Base-by-base conservation (phyloP, 805 yeast genomes). In the Jamesozyma spencerorum region DNA sequence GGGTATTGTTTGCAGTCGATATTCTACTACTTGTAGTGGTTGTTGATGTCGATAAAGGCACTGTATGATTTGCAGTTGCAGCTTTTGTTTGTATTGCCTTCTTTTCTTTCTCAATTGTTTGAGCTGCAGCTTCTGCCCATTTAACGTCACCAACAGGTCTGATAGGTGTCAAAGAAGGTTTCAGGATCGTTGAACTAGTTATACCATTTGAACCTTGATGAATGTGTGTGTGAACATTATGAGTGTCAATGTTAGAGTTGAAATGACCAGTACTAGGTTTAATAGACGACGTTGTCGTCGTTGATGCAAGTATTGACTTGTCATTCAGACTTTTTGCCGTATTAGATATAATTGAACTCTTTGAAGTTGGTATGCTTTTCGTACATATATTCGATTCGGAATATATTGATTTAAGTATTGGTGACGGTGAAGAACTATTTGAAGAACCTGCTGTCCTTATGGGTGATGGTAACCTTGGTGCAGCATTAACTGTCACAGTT, bases 81-180 rank as follows among this genome's bases (percentile, higher is more conserved):
- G 43, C 43, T 12, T 40, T 13, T 17, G 43, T 15, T 15, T 38
- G 18, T 1, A 37, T 18, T 4, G 32, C 33, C 18, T 53, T 52
- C 34, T 51, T 51, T 15, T 53, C 56, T 33, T 48, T 55, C 32
- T 57, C 57, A 12, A 53, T 44, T 31, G 48, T 53, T 38, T 53
- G 56, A 5, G 73, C 72, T 4, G 77, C 79, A 4, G 77, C 77
- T 2, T 70, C 68, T 1, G 79, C 68, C 79, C 79, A 74, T 51
- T 72, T 73, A 41, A 71, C 54, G 34, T 71, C 75, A 12, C 76
- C 75, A 4, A 67, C 70, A 1, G 78, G 77, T 48, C 70, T 72
- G 2, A 69, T 57, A 1, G 79, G 79, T 2, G 75, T 60, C 2
- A 73, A 60, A 2, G 79, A 78, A 2, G 79, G 79, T 53, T 72